Conservation (phyloP, 495 filamentous ascomycete genomes). For the Daldinia concentrica region DNA sequence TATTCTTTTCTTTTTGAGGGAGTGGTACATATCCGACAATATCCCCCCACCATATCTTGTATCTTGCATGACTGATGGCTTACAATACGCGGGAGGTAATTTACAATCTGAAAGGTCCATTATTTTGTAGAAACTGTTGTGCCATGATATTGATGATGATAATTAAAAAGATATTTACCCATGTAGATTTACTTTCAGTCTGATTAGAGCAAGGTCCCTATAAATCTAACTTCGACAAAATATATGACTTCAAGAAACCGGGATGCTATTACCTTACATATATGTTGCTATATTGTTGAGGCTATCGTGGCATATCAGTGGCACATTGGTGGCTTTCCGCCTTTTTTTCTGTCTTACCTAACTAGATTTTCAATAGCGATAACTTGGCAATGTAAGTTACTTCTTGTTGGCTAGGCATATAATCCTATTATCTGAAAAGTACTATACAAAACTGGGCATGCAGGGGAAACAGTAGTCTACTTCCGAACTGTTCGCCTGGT, state of each 20-base stretch:
- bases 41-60: too few species aligned
- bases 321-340: background rate
- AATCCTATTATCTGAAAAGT: background rate
- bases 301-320: background rate
- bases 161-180: background rate
- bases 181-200: background rate
- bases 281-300: background rate
- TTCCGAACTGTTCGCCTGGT: too few species aligned
- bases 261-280: background rate
- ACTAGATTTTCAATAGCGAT: background rate
- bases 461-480: background rate
- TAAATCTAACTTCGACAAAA: too few species aligned
- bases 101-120: too few species aligned
- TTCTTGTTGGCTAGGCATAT: background rate
- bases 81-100: too few species aligned
- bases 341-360: background rate
- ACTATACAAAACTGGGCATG: background rate
- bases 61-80: too few species aligned
- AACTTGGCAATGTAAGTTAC: background rate
- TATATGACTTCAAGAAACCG: background rate
- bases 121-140: too few species aligned
- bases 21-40: too few species aligned
- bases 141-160: too few species aligned
- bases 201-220: too few species aligned
- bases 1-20: too few species aligned